Evolutionary conservation across 1,284 basidiomycete species (phyloP), one percentile per base, ranked within the genome.

Genomic region (Agroathelia rolfsii): DNA sequence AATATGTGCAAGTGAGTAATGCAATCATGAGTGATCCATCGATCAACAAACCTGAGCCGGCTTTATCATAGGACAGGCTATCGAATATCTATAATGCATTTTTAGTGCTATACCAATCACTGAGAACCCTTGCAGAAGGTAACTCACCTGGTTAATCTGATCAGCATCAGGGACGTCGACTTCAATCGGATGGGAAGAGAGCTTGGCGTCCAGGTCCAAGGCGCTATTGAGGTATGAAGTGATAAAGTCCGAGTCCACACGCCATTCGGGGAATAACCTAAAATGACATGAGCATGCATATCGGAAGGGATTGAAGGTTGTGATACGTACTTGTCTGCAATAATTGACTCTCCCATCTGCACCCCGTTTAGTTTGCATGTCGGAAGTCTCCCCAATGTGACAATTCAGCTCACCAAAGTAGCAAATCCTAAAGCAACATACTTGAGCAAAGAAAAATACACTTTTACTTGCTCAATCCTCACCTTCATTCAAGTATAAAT

Each of bases 181-280:
- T 58, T 98, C 90, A 49, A 98, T 89, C 1, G 93, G 86, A 56
- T 98, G 94, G 19, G 88, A 93, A 10, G 90, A 94, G 10, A 85
- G 64, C 55, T 93, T 89, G 7, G 86, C 76, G 50, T 98, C 94
- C 35, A 96, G 71, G 22, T 66, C 62, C 20, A 95, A 69, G 9
- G 93, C 90, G 18, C 59, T 54, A 39, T 67, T 66, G 22, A 81
- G 58, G 47, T 77, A 66, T n/a, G 59, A 53, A 9, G 66, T 65
- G 41, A 85, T 76, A 50, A 85, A 86, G 30, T 69, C 66, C 1
- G 77, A 72, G 46, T 82, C 68, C 19, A 79, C 64, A 45, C 74
- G 77, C 79, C 80, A 86, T 48, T 85, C 80, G 3, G 82, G 82
- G 56, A 74, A 82, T 12, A 84, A 62, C 50, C 81, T 84, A 40